Percentiles rank a stretch among this genome's conserved stretches.
phyloP scores from a whole-genome alignment of 129 eudicot species.

The Saussurea involucrata region DNA sequence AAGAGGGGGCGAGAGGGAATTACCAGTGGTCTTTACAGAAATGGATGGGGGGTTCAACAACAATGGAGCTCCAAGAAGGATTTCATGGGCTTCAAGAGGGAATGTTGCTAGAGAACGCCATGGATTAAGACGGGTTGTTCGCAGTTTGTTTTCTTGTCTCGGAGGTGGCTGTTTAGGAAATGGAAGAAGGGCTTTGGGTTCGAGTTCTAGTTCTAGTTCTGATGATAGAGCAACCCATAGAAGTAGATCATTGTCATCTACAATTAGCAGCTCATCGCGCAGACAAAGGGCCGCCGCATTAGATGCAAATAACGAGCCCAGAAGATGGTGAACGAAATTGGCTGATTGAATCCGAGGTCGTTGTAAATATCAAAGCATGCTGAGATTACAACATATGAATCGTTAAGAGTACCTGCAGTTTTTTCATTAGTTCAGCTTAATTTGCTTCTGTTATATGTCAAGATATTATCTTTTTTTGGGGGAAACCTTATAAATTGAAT shows the following conservation, averaged over 20 bases:
- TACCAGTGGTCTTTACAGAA: conserved; percentile 89
- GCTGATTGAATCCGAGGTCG: conserved; percentile 3
- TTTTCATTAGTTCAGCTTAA: conserved; percentile 18
- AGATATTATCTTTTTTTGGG: conserved; percentile 20
- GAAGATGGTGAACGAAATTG: conserved; percentile 40
- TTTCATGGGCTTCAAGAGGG: conserved; percentile 84
- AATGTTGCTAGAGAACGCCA: conserved; percentile 53
- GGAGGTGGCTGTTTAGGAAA: conserved; percentile 65
- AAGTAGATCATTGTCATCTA: conserved; percentile 46
- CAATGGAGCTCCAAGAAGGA: conserved; percentile 79
- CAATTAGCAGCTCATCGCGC: conserved; percentile 35
- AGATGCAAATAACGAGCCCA: conserved; percentile 33
- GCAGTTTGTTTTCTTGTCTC: conserved; percentile 64
- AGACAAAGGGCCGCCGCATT: conserved; percentile 41
- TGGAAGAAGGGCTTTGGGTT: conserved; percentile 38
- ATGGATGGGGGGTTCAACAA: conserved; percentile 90
- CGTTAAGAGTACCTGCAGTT: conserved; percentile 17
- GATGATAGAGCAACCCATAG: conserved; percentile 49
- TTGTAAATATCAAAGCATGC: conserved; percentile 28
- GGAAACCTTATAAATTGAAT: conserved; percentile 20
- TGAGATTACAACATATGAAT: conserved; percentile 22
- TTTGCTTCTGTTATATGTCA: conserved; percentile 18
- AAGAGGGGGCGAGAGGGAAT: conserved; percentile 79
- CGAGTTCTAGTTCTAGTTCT: conserved; percentile 57
- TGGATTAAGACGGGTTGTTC: conserved; percentile 55